phyloP scores from a whole-genome alignment of 169 alveolate genomes.

The Perkinsus marinus region DNA sequence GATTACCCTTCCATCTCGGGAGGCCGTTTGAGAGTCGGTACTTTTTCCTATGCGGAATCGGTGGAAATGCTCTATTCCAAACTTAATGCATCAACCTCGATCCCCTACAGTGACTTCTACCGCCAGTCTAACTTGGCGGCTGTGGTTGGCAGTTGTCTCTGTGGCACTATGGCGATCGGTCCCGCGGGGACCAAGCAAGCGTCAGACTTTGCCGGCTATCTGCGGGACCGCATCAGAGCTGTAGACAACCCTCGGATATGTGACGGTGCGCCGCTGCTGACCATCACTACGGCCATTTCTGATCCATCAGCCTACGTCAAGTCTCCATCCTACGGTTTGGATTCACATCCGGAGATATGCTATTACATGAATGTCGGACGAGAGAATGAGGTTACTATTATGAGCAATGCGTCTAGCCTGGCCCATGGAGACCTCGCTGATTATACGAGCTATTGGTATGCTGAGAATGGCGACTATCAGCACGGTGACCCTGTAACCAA shows the following conservation, averaged over 20 bases:
- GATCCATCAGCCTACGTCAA: not conserved
- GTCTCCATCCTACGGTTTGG: not conserved
- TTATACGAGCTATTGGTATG: not conserved
- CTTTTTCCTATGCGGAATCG: not conserved
- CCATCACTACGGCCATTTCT: not conserved
- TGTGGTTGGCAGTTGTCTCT: not conserved
- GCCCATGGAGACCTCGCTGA: not conserved
- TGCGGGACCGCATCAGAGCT: not conserved
- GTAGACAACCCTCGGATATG: not conserved
- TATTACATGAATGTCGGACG: not conserved
- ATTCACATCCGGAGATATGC: not conserved
- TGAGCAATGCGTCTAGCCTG: not conserved
- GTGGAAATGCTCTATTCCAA: not conserved
- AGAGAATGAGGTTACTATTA: not conserved
- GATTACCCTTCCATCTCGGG: not conserved
- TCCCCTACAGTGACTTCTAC: not conserved
- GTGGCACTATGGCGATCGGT: not conserved
- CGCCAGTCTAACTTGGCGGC: not conserved
- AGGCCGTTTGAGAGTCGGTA: not conserved
- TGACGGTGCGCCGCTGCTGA: not conserved
- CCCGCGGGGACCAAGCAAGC: not conserved
- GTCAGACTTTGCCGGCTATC: not conserved
- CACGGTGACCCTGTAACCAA: not conserved
- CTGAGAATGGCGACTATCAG: not conserved
- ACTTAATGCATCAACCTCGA: not conserved